These are phyloP conservation scores for Myriosclerotinia curreyana DNA, from an alignment of 2,329 filamentous ascomycete species.

Conservation along the genomic window DNA sequence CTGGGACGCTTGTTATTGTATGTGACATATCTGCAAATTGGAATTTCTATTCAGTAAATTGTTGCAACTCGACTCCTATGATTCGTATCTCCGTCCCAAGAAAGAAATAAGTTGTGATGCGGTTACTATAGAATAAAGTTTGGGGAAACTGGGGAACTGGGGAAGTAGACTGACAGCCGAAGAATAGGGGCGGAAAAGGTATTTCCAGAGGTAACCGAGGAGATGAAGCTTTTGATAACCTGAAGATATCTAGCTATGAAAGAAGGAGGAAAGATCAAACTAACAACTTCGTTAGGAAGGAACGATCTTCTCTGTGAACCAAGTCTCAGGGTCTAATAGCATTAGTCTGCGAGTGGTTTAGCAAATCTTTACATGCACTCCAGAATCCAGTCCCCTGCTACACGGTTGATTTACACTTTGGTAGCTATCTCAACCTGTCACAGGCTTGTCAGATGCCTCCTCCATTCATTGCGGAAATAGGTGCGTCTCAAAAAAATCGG, in stretches of 20 bases:
- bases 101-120: background rate
- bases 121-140: background rate
- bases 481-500: constrained; percentile 1
- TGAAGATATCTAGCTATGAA: background rate
- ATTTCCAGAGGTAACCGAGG: constrained; percentile 1
- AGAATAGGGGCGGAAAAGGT: background rate
- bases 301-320: background rate
- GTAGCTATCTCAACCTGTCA: background rate
- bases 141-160: background rate
- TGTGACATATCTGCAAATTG: constrained; percentile 21
- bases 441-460: background rate
- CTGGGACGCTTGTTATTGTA: constrained; percentile 11
- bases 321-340: constrained; percentile 2
- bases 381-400: background rate
- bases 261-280: constrained; percentile 2
- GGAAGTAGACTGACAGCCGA: background rate
- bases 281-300: background rate
- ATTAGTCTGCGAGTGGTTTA: background rate
- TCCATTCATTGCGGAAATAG: background rate
- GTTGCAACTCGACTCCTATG: constrained; percentile 7
- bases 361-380: background rate
- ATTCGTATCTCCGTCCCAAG: no score
- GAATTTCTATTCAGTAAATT: background rate
- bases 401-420: background rate
- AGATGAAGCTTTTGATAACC: constrained; percentile 7